A percentile compares a stretch with the other conserved stretches of the same genome.
Conservation (phyloP, 2,329 filamentous ascomycete species). For the Penicillium sp. region DNA sequence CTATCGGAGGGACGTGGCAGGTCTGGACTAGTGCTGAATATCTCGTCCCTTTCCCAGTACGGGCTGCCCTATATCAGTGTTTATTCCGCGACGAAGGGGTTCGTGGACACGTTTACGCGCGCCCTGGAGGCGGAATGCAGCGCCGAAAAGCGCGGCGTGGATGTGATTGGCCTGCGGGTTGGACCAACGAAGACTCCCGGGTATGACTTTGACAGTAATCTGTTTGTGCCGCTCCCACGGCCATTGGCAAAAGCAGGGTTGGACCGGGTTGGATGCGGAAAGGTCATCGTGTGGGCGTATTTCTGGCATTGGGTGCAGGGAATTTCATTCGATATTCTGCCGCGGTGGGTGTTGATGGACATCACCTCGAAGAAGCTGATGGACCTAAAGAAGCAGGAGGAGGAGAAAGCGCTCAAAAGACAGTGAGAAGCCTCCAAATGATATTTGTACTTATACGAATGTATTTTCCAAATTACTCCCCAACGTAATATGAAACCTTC, state of each 20-base stretch:
- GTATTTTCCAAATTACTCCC: too few relatives aligned
- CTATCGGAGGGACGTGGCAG: conserved; percentile 42
- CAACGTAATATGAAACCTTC: too few relatives aligned
- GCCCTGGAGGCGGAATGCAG: conserved; percentile 46
- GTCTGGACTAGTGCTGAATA: conserved; percentile 50
- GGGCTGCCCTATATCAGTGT: conserved; percentile 49
- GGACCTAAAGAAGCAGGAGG: too few relatives aligned
- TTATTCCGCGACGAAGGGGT: conserved; percentile 51
- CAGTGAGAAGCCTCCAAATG: too few relatives aligned
- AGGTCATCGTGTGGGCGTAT: too few relatives aligned
- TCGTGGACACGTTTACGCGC: conserved; percentile 42
- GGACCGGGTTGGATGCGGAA: neutral
- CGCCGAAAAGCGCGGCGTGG: conserved; percentile 36
- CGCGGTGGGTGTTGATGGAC: too few relatives aligned
- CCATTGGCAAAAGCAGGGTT: conserved; percentile 34
- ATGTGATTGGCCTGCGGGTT: conserved; percentile 41
- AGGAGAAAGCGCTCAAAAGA: too few relatives aligned
- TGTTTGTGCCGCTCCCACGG: conserved; percentile 34
- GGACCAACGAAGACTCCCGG: conserved; percentile 31
- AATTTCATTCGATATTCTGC: too few relatives aligned
- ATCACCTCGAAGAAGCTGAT: too few relatives aligned
- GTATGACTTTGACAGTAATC: conserved; percentile 19
- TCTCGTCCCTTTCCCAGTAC: conserved; percentile 48
- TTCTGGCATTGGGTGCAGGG: too few relatives aligned
- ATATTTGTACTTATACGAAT: too few relatives aligned